Base-by-base conservation (phyloP, 495 filamentous ascomycete species). In the Neurospora sublineolata region DNA sequence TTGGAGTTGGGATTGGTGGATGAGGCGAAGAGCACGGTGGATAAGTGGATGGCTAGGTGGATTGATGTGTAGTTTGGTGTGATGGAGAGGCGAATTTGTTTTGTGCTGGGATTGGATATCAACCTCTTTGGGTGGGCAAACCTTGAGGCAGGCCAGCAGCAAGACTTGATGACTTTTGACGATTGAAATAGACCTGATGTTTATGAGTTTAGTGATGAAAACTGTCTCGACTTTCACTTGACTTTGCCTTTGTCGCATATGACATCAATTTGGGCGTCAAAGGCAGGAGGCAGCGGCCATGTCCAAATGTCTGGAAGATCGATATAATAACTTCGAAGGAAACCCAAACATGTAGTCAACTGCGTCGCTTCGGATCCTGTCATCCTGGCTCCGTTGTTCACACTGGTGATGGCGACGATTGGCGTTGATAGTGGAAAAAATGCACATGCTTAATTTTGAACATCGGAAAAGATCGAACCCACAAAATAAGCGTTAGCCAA, bases 21-120 rank as follows among this genome's bases (percentile, higher is more conserved):
- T 79, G 89, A 91, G 78, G 89, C 89, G 3, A 91, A 90, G 79
- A 74, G 76, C 33, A 77, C 89, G 60, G 86, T 86, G 2, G 79
- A 86, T 64, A 83, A 82, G 72, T 90, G 89, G 88, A 91, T 91
- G 89, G 87, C 84, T 7, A 81, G 89, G 67, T 90, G 88, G 88
- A 78, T 81, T 52, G 74, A 78, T 33, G 52, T 73, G 36, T 72
- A 38, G 69, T 68, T 70, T 27, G 30, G 20, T 70, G 16, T 41
- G 71, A n/a, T 44, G 11, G 11, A 5, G 18, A 8, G 33, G 27
- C 1, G 40, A 6, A 14, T 3, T 44, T 27, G 23, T 64, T 23
- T 23, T 14, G 0, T 30, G 30, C 30, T 30, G 7, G 11, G 41
- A 0, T 58, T 30, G 30, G 69, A 39, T 39, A 37, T 1, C 10